Conservation (phyloP, 441 rosid genomes). For the Manihot esculenta region DNA sequence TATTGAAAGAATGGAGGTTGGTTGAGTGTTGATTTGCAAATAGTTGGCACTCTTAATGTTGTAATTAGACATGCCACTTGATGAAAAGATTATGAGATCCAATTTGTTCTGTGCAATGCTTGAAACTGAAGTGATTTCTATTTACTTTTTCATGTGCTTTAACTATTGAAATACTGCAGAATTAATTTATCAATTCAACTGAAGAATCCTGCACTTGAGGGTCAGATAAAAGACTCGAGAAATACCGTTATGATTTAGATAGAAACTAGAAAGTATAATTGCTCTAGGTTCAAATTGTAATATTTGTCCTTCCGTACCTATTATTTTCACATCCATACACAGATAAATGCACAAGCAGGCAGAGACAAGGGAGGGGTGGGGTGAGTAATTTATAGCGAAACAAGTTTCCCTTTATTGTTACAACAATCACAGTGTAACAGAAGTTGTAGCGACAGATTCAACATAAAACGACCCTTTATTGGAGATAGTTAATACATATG, state of each 20-base stretch:
- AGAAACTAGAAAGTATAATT: background rate
- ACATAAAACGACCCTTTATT: background rate
- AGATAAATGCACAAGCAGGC: background rate
- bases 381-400: background rate
- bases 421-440: background rate
- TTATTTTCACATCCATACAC: background rate
- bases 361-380: background rate
- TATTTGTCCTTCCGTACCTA: too few relatives aligned
- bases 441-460: background rate
- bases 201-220: background rate
- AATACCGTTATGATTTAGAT: background rate
- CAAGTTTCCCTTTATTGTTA: background rate
- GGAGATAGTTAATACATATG: background rate
- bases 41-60: background rate
- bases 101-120: background rate
- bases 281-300: too few relatives aligned
- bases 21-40: slow-evolving; percentile 21
- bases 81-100: background rate
- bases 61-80: background rate
- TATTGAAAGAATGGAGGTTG: slow-evolving; percentile 62
- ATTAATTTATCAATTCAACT: background rate
- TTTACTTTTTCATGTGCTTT: background rate
- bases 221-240: background rate
- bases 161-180: background rate
- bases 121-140: background rate